Percentiles rank a stretch among this genome's conserved stretches.
Evolutionary conservation across 129 eudicot species (phyloP).

Genomic region (Solidago caesia): DNA sequence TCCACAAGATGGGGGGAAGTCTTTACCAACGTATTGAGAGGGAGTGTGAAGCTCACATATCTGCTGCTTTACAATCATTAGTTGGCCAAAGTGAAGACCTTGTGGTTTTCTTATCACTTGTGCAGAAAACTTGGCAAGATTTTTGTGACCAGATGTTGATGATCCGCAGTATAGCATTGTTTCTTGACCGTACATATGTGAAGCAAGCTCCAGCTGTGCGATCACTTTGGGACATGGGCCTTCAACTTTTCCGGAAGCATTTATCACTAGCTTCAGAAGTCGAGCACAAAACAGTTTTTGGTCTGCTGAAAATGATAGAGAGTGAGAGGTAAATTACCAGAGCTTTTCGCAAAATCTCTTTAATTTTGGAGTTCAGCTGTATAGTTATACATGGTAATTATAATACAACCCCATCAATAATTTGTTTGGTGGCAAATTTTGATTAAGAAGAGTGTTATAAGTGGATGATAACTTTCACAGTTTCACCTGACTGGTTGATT

Average conservation of each 20-base stretch:
- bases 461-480: too few relatives aligned
- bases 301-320: conserved; percentile 88
- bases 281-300: conserved; percentile 90
- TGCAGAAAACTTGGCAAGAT: conserved; percentile 96
- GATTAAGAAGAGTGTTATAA: too few relatives aligned
- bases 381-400: background rate
- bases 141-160: conserved; percentile 98
- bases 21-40: conserved; percentile 88
- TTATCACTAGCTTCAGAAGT: conserved; percentile 88
- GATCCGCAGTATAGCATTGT: conserved; percentile 97
- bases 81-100: conserved; percentile 97
- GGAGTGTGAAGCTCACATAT: conserved; percentile 81
- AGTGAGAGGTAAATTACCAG: conserved; percentile 67
- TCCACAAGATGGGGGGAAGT: conserved; percentile 91
- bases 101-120: conserved; percentile 82
- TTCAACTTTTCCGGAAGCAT: conserved; percentile 92
- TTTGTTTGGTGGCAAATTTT: too few relatives aligned
- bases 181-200: conserved; percentile 95
- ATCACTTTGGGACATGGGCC: conserved; percentile 99
- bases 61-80: conserved; percentile 64
- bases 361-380: background rate
- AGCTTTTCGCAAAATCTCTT: conserved; percentile 7
- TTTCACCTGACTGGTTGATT: too few relatives aligned
- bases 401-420: background rate
- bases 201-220: conserved; percentile 79